phyloP scores from a whole-genome alignment of 495 filamentous ascomycete species.

The Neurospora sp. region DNA sequence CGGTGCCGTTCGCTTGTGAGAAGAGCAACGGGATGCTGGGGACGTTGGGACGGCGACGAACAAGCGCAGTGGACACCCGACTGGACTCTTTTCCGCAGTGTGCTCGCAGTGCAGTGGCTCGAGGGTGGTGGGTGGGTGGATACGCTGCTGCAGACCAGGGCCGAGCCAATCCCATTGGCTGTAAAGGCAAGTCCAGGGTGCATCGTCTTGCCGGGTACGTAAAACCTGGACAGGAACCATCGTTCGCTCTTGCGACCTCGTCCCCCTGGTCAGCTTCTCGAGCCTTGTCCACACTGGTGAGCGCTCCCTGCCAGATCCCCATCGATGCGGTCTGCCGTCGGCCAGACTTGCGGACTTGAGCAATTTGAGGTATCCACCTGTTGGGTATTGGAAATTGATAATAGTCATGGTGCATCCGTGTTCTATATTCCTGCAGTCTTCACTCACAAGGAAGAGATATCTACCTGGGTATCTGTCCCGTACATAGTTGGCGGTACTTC shows the following conservation, averaged over 20 bases:
- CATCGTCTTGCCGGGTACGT: background rate
- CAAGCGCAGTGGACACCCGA: background rate
- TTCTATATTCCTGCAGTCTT: background rate
- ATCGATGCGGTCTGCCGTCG: background rate
- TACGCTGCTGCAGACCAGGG: background rate
- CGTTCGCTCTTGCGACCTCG: background rate
- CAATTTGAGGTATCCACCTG: background rate
- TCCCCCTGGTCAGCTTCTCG: background rate
- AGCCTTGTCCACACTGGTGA: background rate
- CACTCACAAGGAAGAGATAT: background rate
- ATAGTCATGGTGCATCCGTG: background rate
- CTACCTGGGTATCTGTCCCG: background rate
- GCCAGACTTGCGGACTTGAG: background rate
- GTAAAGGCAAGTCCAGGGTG: background rate
- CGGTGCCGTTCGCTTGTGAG: background rate
- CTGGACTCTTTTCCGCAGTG: background rate
- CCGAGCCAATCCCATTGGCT: background rate
- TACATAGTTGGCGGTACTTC: background rate
- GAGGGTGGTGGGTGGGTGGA: background rate
- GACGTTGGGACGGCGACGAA: background rate
- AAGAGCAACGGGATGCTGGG: background rate
- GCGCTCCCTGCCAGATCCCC: background rate
- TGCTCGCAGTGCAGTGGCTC: background rate
- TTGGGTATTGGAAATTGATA: background rate
- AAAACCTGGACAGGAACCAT: background rate